Base-by-base conservation (phyloP, 441 rosid genomes). In the Lepidium campestre region DNA sequence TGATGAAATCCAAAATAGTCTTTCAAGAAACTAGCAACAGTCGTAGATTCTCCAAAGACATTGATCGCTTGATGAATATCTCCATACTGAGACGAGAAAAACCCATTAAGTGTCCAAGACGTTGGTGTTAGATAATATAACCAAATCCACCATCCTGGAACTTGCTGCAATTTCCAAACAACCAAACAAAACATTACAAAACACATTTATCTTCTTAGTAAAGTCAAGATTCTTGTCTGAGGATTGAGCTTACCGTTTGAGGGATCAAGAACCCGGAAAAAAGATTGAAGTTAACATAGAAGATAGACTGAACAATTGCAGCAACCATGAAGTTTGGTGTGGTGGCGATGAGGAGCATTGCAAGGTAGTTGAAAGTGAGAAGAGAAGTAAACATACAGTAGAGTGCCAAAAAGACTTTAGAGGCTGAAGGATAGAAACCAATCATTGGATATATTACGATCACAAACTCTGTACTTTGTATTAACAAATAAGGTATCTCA, bases 111-210 rank as follows among this genome's bases (percentile, higher is more conserved):
- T 22, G 80, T 70, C 91, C 88, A 77, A 2, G 87, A 82, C 10
- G 83, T 78, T 27, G 88, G 88, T 40, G 66, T 78, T 39, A 81
- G 13, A 52, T 79, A 77, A 46, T 81, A 79, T 22, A 71, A 65
- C 91, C 91, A 86, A 13, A 84, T 55, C 89, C 91, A 86, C 87
- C 87, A 84, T 22, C 57, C 60, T 2, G 85, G 91, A 44, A 84
- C 71, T 79, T 78, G 61, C 87, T 84, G 84, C 15, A 35, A 10
- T 52, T 41, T 32, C 1, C 23, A 18, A 31, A 71, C 6, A 62
- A 44, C 47, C 10, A 34, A 47, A 22, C 0, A 44, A 36, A 36
- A 55, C 36, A 31, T 71, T 35, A 52, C 19, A 11, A 39, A 14
- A 15, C 10, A 0, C 34, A n/a, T n/a, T n/a, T 2, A 14, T 2